Conservation (phyloP, 441 rosid genomes). For the Breynia disticha region DNA sequence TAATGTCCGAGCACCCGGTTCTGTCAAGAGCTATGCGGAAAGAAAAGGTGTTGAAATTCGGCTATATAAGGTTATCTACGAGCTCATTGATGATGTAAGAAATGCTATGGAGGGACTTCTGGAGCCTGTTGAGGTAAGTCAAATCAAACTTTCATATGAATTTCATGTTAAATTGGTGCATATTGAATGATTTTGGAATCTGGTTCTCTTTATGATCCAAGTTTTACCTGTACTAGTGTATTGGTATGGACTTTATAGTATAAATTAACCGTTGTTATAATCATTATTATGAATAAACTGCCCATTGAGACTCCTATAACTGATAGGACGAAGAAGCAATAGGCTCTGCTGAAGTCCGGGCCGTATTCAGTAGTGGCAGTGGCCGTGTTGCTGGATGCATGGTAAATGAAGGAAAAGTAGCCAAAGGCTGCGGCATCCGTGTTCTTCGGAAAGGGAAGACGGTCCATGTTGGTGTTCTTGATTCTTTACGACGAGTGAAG, state of each 20-base stretch:
- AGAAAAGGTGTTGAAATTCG: conserved; percentile 91
- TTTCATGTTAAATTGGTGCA: background rate
- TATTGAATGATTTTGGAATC: background rate
- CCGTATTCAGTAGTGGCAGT: conserved; percentile 92
- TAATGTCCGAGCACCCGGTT: conserved; percentile 70
- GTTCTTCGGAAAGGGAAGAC: conserved; percentile 59
- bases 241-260: too few relatives aligned
- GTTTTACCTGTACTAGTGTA: too few relatives aligned
- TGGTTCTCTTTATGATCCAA: background rate
- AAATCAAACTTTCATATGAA: background rate
- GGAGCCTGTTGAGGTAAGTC: conserved; percentile 74
- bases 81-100: conserved; percentile 83
- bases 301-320: conserved; percentile 11
- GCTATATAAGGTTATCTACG: conserved; percentile 83
- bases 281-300: conserved; percentile 1
- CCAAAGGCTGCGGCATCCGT: conserved; percentile 76
- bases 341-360: conserved; percentile 88
- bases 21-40: conserved; percentile 77
- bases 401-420: conserved; percentile 85
- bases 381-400: conserved; percentile 98
- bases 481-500: conserved; percentile 83
- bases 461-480: conserved; percentile 60
- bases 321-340: conserved; percentile 70
- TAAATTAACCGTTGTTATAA: background rate
- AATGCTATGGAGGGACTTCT: conserved; percentile 98